Base-by-base conservation (phyloP, 352 stramenopile genomes). In the Phytophthora megakarya region DNA sequence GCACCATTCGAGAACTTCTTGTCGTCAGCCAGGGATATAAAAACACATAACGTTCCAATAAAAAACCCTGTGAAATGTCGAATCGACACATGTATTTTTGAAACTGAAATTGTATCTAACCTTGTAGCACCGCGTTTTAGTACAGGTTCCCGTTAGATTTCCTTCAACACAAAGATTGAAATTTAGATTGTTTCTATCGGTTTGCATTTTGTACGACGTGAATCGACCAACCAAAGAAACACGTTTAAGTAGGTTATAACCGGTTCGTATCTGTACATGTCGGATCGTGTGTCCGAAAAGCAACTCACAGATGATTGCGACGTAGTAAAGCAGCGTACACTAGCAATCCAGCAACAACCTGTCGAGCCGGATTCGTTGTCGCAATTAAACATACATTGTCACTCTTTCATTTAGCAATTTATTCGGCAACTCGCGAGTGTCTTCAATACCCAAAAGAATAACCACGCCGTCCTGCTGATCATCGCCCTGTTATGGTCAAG, bases 381-480 rank as follows among this genome's bases (percentile, higher is more conserved):
- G 19, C 40, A 32, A 58, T 57, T 38, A 48, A 63, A 63, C 46
- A 40, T 26, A 50, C 38, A 43, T 2, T 23, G 35, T 25, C 39
- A 49, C 19, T 19, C 39, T 58, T 8, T 54, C 53, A 64, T 60
- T 69, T 58, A 51, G 16, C 52, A 69, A 64, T 64, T 69, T 22
- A 23, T 35, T 64, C 32, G 54, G 46, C 23, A 48, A 21, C 45
- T 26, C 38, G 3, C 61, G 53, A 57, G 38, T 50, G 51, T 18
- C 37, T 25, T 16, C 45, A 63, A 3, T 26, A 19, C 28, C 7
- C 16, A 45, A 16, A 25, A 37, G 21, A n/a, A 49, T 38, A 48
- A 39, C 35, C 16, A 26, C 37, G 5, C 32, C 52, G 22, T 11
- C 13, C 6, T 37, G 39, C 30, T 64, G 61, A 33, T 40, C 25